Evolutionary conservation across 805 yeast genomes (phyloP), one percentile per base, ranked within the genome.

Genomic region (Blastobotrys robertii): DNA sequence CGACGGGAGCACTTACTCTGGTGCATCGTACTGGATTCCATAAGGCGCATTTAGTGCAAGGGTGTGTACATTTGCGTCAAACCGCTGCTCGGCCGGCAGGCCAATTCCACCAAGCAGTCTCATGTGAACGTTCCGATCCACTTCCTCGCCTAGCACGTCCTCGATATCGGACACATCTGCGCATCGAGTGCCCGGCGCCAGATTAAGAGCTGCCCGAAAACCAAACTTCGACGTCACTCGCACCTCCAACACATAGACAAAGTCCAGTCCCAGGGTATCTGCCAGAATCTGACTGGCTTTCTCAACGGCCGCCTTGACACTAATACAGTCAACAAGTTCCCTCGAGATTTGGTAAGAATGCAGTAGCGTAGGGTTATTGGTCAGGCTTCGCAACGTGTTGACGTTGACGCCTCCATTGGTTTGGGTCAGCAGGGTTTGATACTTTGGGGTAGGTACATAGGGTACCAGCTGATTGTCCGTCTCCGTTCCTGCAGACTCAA

Each of bases 301-400:
- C 9, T 50, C 54, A 10, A 55, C 45, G 2, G 59, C 61, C 9
- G 50, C 53, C 8, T 42, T 37, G 12, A 53, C 36, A 16, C 45
- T 47, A 9, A 36, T 39, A 37, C 58, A 53, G 8, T 48, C 45
- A 12, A 49, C 34, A 30, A 58, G 40, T 10, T 56, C 49, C 14
- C 49, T 54, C 15, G 53, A 43, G 8, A 58, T 53, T 39, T 52
- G 55, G 34, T 51, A 55, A 9, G 56, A 57, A 42, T 57, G 59
- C 13, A 51, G 30, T 3, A 52, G 39, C 2, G 45, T 34, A 10
- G 48, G 51, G 37, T 43, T 40, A 29, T 39, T 32, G 15, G 45
- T 45, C 32, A 50, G 44, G 3, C 43, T 34, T 29, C 38, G 34
- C 19, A 48, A 39, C 6, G 52, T 19, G 13, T 39, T 37, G 8